Conservation (phyloP, 441 rosid genomes). For the Gossypium schwendimanii region DNA sequence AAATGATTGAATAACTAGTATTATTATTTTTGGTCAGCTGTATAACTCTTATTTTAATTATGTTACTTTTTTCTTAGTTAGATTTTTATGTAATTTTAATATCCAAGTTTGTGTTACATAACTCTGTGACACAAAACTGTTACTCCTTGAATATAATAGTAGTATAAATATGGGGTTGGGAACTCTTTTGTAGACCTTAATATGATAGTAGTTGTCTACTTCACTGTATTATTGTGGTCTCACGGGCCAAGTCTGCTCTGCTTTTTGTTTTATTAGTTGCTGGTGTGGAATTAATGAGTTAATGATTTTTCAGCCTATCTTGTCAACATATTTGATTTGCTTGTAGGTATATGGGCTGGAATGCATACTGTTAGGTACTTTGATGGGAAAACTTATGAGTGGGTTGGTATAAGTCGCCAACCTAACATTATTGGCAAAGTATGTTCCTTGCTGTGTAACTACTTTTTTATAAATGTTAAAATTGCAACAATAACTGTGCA, state of each 20-base stretch:
- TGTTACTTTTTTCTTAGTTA: background rate
- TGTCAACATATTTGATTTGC: conserved; percentile 6
- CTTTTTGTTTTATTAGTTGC: background rate
- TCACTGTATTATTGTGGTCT: background rate
- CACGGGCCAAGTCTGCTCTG: background rate
- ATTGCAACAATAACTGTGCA: background rate
- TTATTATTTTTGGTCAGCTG: background rate
- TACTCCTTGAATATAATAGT: background rate
- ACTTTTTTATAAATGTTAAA: background rate
- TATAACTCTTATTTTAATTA: background rate
- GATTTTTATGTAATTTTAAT: background rate
- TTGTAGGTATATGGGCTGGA: conserved; percentile 97
- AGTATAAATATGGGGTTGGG: background rate
- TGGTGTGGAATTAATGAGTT: background rate
- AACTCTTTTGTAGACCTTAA: background rate
- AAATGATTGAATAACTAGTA: too few relatives aligned
- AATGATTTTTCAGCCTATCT: background rate
- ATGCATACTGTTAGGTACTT: conserved; percentile 97
- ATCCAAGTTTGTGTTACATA: background rate
- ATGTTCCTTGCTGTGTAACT: conserved; percentile 15
- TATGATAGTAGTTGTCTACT: background rate
- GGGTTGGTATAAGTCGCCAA: conserved; percentile 99
- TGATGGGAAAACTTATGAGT: conserved; percentile 93
- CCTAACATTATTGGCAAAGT: conserved; percentile 92
- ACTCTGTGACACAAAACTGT: background rate